Percentiles rank a stretch among this genome's conserved stretches.
These are phyloP conservation scores for Fusarium redolens DNA, from an alignment of 2,329 filamentous ascomycete species.

Conservation along the genomic window DNA sequence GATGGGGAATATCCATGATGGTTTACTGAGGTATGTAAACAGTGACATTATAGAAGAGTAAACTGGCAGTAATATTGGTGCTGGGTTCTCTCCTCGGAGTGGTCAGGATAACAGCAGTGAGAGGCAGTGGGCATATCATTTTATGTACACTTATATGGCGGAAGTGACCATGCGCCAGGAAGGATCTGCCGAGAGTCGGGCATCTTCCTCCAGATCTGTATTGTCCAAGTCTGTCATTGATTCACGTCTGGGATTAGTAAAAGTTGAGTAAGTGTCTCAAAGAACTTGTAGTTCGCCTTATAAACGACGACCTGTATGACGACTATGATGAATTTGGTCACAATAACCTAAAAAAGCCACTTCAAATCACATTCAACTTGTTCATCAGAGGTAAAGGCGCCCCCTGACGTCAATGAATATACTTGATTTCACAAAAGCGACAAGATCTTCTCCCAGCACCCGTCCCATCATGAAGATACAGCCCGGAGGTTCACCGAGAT, in stretches of 20 bases:
- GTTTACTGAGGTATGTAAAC: neutral
- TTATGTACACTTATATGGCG: neutral
- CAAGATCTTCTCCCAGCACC: neutral
- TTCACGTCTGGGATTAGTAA: neutral
- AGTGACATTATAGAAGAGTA: neutral
- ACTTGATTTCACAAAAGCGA: neutral
- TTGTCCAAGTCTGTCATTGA: fast-evolving
- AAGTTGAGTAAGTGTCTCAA: neutral
- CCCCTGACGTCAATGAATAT: neutral
- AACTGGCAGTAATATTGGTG: fast-evolving
- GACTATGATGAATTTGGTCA: neutral
- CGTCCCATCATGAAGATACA: too few species aligned
- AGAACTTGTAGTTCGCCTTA: neutral
- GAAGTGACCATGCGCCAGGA: fast-evolving
- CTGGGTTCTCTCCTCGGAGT: fast-evolving
- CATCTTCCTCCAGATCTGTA: fast-evolving
- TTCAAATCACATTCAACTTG: fast-evolving
- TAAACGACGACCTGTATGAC: neutral
- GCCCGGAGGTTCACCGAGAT: neutral
- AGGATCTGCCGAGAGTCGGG: neutral
- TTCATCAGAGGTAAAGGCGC: fast-evolving
- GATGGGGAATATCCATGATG: neutral
- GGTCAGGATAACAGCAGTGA: fast-evolving
- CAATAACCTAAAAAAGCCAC: neutral
- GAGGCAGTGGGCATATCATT: neutral